phyloP scores from a whole-genome alignment of 345 rosid genomes.

The Mallotus nudiflorus region DNA sequence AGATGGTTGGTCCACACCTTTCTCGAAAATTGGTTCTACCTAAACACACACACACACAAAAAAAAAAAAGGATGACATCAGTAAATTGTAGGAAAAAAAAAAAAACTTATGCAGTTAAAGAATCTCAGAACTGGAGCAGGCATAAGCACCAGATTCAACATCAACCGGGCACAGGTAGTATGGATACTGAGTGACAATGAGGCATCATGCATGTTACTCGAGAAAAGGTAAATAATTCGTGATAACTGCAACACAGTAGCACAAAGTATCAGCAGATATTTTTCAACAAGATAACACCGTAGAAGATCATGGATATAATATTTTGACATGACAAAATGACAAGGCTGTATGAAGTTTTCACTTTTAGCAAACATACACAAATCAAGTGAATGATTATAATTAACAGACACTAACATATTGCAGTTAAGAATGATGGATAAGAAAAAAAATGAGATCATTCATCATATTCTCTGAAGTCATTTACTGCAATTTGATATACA shows the following conservation, averaged over 20 bases:
- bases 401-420: not conserved
- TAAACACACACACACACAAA: slow-evolving; percentile 39
- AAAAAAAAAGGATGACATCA: slow-evolving; percentile 22
- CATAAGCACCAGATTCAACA: slow-evolving; percentile 85
- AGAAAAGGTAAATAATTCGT: slow-evolving; percentile 89
- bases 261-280: slow-evolving; percentile 16
- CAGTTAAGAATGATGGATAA: not conserved
- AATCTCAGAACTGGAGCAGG: slow-evolving; percentile 12
- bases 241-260: slow-evolving; percentile 66
- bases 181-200: slow-evolving; percentile 92
- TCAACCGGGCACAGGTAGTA: slow-evolving; percentile 95
- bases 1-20: slow-evolving; percentile 88
- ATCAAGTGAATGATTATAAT: not conserved
- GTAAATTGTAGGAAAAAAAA: slow-evolving; percentile 14
- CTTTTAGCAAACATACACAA: not conserved
- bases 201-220: slow-evolving; percentile 98
- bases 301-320: not conserved
- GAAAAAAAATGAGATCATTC: not conserved
- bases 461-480: not conserved
- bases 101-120: slow-evolving; percentile 5
- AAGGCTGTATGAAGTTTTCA: no score
- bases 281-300: not conserved
- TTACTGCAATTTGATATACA: not conserved
- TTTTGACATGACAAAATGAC: not conserved
- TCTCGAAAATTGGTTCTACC: slow-evolving; percentile 99